Evolutionary conservation across 2,329 filamentous ascomycete species (phyloP).

Genomic region (Myriangium duriaei): DNA sequence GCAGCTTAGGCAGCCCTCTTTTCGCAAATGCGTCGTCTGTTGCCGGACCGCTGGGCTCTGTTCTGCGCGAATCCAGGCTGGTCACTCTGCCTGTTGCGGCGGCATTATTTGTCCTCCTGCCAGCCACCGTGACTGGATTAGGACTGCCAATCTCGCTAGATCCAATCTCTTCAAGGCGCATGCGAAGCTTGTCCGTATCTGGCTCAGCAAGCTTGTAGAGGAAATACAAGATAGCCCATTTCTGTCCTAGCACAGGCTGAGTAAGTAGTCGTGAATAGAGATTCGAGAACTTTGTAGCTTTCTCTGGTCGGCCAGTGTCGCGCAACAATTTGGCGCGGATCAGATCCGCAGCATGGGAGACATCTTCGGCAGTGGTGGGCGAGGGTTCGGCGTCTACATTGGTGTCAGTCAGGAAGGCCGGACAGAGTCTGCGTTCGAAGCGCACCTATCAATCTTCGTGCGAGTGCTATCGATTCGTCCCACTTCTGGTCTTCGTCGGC

Average conservation of each 20-base stretch:
- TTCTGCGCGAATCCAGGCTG: slow-evolving; percentile 10
- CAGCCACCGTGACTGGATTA: neutral
- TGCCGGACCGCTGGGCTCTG: neutral
- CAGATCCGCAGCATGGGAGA: slow-evolving; percentile 84
- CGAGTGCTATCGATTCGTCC: slow-evolving; percentile 45
- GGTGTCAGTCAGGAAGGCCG: neutral
- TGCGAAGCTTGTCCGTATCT: slow-evolving; percentile 7
- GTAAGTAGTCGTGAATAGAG: slow-evolving; percentile 79
- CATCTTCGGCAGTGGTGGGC: slow-evolving; percentile 51
- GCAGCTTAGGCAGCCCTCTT: slow-evolving; percentile 30
- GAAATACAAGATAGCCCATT: slow-evolving; percentile 93
- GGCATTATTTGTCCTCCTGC: slow-evolving; percentile 11
- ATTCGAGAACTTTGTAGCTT: slow-evolving; percentile 77
- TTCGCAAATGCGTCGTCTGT: slow-evolving; percentile 34
- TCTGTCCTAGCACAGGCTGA: slow-evolving; percentile 85
- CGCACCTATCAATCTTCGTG: slow-evolving; percentile 34
- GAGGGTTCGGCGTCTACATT: slow-evolving; percentile 29
- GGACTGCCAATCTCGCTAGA: slow-evolving; percentile 2
- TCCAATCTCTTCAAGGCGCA: slow-evolving; percentile 4
- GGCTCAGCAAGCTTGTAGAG: slow-evolving; percentile 66
- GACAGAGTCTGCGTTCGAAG: neutral
- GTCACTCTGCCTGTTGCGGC: slow-evolving; percentile 25
- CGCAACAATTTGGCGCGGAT: slow-evolving; percentile 81
- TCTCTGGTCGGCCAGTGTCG: slow-evolving; percentile 57
- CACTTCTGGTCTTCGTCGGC: slow-evolving; percentile 56